Evolutionary conservation across 176 grass and related monocot species (phyloP), one percentile per base, ranked within the genome.

Genomic region (Pharus latifolius): DNA sequence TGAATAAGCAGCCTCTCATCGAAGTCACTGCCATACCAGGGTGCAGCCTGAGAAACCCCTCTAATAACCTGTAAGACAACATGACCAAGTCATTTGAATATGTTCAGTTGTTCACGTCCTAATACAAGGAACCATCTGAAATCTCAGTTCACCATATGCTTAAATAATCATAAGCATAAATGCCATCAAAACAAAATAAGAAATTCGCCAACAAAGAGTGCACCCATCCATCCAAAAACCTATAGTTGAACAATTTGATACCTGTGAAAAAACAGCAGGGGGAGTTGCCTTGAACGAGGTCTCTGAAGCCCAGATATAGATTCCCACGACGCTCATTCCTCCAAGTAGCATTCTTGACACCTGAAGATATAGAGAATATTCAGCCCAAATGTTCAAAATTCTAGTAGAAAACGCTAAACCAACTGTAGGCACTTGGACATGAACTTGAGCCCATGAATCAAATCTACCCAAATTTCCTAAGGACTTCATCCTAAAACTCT

Each of bases 291-390:
- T 98, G 70, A 92, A 90, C 6, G 86, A 88, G 23, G 78, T 78
- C 59, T 98, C 94, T 9, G 89, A 84, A 32, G 93, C 78, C 93
- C 93, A 97, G 25, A 97, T 13, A 46, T 98, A 98, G 26, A 90
- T 74, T 28, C 94, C 94, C 20, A 89, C 80, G 18, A 90, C 89
- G 43, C 61, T 76, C 81, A 88, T 93, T 43, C 89, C 89, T 83
- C 94, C 94, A n/a, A 98, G 72, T 6, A 98, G 83, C 86, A 98
- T 98, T 70, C 71, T 85, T 4, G 84, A 92, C 40, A 92, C 93
- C 93, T 90, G 70, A 23, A 68, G 33, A 60, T 9, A 30, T 5
- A 31, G 23, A 50, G 45, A 70, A 75, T 18, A 44, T 23, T 54
- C 7, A 32, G 13, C 18, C 28, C 22, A 4, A 15, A 30, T n/a